Conservation (phyloP, 331 rosid genomes). For the Dryas integrifolia region DNA sequence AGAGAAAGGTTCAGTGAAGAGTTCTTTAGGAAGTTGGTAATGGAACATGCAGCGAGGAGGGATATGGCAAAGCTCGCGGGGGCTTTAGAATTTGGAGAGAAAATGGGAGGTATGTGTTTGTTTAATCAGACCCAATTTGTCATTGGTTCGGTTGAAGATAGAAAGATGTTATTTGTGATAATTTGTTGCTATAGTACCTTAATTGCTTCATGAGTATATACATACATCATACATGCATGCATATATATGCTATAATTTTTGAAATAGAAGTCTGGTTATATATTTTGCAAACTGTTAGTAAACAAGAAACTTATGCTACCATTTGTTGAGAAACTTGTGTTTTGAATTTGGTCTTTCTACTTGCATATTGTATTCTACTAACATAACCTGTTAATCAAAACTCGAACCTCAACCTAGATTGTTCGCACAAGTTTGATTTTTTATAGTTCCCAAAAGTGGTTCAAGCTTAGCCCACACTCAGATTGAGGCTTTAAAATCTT, state of each 20-base stretch:
- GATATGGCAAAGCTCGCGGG: constrained; percentile 79
- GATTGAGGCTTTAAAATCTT: neutral
- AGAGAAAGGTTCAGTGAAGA: constrained; percentile 38
- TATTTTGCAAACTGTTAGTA: neutral
- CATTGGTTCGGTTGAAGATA: neutral
- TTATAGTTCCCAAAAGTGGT: neutral
- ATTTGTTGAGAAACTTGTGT: constrained; percentile 1
- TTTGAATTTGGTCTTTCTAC: neutral
- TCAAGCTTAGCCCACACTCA: neutral
- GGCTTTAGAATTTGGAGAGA: constrained; percentile 48
- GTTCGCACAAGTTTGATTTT: neutral
- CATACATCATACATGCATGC: neutral
- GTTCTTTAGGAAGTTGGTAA: constrained; percentile 52
- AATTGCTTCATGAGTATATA: neutral
- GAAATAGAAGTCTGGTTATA: neutral
- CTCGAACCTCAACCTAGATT: neutral
- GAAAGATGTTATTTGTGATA: neutral
- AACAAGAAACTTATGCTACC: neutral
- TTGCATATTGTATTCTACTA: neutral
- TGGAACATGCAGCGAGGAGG: constrained; percentile 62
- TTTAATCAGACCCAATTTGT: neutral
- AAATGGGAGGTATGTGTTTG: constrained; percentile 50
- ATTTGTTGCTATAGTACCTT: neutral
- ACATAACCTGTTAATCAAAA: neutral
- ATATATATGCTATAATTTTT: neutral